A percentile compares a stretch with the other conserved stretches of the same genome.
These are phyloP conservation scores for Bipolaris victoriae DNA, from an alignment of 2,329 filamentous ascomycete species.

Conservation along the genomic window DNA sequence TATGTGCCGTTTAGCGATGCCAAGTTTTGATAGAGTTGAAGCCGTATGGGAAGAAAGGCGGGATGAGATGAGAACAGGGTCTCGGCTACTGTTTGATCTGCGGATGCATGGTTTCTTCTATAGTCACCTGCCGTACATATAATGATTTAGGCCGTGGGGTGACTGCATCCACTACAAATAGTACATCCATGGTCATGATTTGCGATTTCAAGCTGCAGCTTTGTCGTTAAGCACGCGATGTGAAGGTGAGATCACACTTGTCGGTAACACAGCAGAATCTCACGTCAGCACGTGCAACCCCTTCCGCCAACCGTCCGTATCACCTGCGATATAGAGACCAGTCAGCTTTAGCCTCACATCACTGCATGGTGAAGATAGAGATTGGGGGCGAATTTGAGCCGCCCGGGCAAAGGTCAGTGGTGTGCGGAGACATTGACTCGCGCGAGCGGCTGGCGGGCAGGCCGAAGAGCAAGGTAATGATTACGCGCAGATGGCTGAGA, in stretches of 20 bases:
- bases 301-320: not conserved
- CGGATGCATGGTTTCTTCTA: not conserved
- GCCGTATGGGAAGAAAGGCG: not conserved
- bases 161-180: too few species aligned
- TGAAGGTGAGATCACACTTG: not conserved
- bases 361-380: not conserved
- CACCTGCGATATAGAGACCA: not conserved
- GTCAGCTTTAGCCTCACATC: constrained; percentile 1
- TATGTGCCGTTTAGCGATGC: constrained; percentile 44
- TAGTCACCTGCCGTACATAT: not conserved
- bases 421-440: not conserved
- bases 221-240: not conserved
- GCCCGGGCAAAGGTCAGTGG: not conserved
- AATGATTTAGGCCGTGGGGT: too few species aligned
- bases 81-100: not conserved
- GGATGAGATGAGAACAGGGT: not conserved
- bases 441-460: not conserved
- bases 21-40: constrained; percentile 15
- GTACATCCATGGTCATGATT: too few species aligned
- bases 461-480: not conserved
- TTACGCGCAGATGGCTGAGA: constrained; percentile 1
- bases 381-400: constrained; percentile 1
- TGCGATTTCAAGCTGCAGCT: not conserved
- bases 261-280: not conserved
- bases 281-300: not conserved